These are phyloP conservation scores for Lizonia empirigonia DNA, from an alignment of 2,329 filamentous ascomycete species.

Conservation along the genomic window DNA sequence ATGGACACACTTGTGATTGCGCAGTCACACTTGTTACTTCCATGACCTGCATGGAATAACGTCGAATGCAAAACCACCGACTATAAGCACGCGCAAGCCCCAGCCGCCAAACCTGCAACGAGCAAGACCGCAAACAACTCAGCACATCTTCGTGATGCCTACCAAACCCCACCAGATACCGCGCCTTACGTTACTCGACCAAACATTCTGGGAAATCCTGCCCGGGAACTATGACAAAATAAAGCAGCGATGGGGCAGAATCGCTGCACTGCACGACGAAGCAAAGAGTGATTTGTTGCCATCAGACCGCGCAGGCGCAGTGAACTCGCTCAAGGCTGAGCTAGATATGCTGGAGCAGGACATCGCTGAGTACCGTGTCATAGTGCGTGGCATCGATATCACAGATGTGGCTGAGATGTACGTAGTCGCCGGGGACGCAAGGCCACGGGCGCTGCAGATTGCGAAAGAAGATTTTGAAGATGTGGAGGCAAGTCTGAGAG, in stretches of 20 bases:
- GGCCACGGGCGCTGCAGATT: slow-evolving; percentile 18
- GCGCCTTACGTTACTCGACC: slow-evolving; percentile 1
- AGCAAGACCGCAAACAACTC: background rate
- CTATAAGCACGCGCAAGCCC: no score
- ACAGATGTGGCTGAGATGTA: slow-evolving; percentile 23
- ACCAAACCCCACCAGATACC: background rate
- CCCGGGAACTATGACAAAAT: slow-evolving; percentile 8
- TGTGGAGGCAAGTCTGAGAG: slow-evolving; percentile 16
- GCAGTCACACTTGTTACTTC: background rate
- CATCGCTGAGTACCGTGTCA: slow-evolving; percentile 11
- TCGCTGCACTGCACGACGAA: background rate
- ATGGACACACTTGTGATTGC: background rate
- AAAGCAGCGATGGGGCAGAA: slow-evolving; percentile 2
- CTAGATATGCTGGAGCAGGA: slow-evolving; percentile 21
- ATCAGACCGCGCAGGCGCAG: slow-evolving; percentile 6
- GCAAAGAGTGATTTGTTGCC: background rate
- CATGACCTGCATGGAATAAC: background rate
- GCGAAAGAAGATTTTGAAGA: slow-evolving; percentile 21
- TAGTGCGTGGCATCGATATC: slow-evolving; percentile 12
- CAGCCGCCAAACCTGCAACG: no score
- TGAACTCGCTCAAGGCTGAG: slow-evolving; percentile 20
- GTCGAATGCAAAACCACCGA: no score
- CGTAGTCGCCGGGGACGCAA: slow-evolving; percentile 13
- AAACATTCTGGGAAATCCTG: slow-evolving; percentile 9
- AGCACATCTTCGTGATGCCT: background rate